Evolutionary conservation across 805 yeast genomes (phyloP), one percentile per base, ranked within the genome.

Genomic region (Suhomyces sp.): DNA sequence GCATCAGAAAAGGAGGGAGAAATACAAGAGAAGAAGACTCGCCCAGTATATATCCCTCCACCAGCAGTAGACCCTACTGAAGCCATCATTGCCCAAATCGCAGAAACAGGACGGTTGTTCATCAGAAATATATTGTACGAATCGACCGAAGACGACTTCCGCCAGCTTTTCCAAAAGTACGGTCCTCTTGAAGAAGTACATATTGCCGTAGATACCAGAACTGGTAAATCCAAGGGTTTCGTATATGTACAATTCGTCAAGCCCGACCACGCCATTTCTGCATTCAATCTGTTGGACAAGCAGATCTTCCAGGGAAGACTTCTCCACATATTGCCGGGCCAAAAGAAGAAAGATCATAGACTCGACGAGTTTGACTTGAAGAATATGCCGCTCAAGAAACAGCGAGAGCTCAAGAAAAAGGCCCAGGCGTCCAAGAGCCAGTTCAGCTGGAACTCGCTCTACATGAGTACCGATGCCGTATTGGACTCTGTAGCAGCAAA

Each of bases 371-470:
- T 89, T 68, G 98, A 91, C 56, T 69, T 94, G 54, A 86, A 89
- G 59, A 91, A 93, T 66, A 74, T 94, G 69, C 98, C 99, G 4
- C 75, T 94, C 59, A 94, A 94, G 69, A 92, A 92, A 60, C 98
- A 92, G 71, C 79, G 83, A 53, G 96, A 90, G 62, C 72, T 94
- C 62, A 89, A 86, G 67, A 83, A 86, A 60, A 90, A 89, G 64
- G 86, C 84, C 29, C 87, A 85, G 62, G 98, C 99, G 1, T 72
- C 94, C 1, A 89, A 86, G 66, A 81, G 84, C 47, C 93, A 90
- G 61, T 94, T 94, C 69, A 84, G 92, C 60, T 94, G 99, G 99
- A 94, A 92, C 64, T 89, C 98, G 0, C 77, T 94, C 35, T 94
- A 84, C 64, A 83, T 94, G 86, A 93, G 87, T 64, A 83, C 77